Conservation (phyloP, 257 asterid genomes). For the Penstemon eatonii region DNA sequence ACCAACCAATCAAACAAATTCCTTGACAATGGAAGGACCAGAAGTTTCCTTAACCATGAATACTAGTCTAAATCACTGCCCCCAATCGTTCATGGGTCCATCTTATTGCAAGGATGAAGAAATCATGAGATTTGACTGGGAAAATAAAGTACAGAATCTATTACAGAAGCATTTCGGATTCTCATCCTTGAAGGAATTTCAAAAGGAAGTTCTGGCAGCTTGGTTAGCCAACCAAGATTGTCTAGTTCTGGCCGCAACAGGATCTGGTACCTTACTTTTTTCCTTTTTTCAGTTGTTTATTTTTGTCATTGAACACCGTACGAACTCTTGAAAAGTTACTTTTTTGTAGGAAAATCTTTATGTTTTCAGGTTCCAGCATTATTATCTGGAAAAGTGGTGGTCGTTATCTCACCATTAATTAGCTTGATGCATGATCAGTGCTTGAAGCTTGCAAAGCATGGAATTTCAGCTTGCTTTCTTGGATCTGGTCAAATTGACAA, state of each 20-base stretch:
- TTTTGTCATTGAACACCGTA: constrained; percentile 11
- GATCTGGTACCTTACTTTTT: constrained; percentile 58
- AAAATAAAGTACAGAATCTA: constrained; percentile 36
- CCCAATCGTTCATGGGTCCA: constrained; percentile 18
- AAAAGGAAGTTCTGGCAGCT: constrained; percentile 66
- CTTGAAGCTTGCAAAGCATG: constrained; percentile 68
- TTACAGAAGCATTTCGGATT: constrained; percentile 55
- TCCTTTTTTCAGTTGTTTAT: constrained; percentile 17
- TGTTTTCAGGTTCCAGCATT: constrained; percentile 80
- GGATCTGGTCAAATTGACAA: constrained; percentile 82
- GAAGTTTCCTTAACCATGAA: constrained; percentile 27
- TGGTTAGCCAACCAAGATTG: constrained; percentile 64
- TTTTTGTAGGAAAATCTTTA: constrained; percentile 65
- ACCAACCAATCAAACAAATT: constrained; percentile 27
- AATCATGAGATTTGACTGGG: constrained; percentile 53
- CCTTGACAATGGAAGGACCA: constrained; percentile 28
- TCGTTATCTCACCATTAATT: constrained; percentile 78
- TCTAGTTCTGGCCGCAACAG: constrained; percentile 79
- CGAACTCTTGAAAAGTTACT: constrained; percentile 16
- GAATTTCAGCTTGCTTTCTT: constrained; percentile 80
- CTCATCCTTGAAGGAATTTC: constrained; percentile 62
- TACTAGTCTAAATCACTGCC: constrained; percentile 21
- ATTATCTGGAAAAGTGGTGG: constrained; percentile 70
- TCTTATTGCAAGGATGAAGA: constrained; percentile 37
- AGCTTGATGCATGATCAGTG: constrained; percentile 93